Evolutionary conservation across 225 moss, liverwort and hornwort genomes (phyloP).

Genomic region (Pseudoscleropodium purum): DNA sequence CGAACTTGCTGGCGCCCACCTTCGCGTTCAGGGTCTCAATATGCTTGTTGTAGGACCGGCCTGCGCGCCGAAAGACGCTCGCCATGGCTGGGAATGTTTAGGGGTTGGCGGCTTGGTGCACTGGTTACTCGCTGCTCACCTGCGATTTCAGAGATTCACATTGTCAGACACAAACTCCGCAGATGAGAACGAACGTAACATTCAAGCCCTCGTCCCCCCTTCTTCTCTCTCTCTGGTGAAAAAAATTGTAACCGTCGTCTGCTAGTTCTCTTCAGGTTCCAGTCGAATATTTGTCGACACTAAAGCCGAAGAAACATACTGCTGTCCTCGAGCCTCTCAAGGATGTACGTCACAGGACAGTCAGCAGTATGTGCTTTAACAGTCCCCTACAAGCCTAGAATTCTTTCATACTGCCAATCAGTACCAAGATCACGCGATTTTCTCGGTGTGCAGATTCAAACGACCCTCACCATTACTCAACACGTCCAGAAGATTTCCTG

Average conservation of each 20-base stretch:
- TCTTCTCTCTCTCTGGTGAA: not conserved
- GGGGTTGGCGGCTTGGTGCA: not conserved
- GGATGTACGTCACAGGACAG: not conserved
- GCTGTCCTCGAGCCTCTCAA: not conserved
- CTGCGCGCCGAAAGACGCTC: not conserved
- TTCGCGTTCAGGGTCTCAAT: slow-evolving; percentile 44
- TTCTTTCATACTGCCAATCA: not conserved
- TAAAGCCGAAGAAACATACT: not conserved
- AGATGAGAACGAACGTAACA: not conserved
- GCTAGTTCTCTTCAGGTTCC: not conserved
- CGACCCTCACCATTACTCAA: not conserved
- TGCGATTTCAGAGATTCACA: not conserved
- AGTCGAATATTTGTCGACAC: not conserved
- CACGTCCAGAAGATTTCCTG: not conserved
- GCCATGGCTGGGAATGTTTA: slow-evolving; percentile 13
- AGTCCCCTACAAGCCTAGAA: not conserved
- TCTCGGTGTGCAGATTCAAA: not conserved
- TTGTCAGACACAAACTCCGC: not conserved
- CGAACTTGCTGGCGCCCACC: slow-evolving; percentile 50
- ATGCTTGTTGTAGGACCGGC: slow-evolving; percentile 10
- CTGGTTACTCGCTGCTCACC: not conserved
- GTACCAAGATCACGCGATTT: not conserved
- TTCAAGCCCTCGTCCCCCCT: not conserved
- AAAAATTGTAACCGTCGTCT: not conserved
- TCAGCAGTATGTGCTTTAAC: not conserved